Evolutionary conservation across 2,329 filamentous ascomycete genomes (phyloP).

Genomic region (Hypoxylon sp.): DNA sequence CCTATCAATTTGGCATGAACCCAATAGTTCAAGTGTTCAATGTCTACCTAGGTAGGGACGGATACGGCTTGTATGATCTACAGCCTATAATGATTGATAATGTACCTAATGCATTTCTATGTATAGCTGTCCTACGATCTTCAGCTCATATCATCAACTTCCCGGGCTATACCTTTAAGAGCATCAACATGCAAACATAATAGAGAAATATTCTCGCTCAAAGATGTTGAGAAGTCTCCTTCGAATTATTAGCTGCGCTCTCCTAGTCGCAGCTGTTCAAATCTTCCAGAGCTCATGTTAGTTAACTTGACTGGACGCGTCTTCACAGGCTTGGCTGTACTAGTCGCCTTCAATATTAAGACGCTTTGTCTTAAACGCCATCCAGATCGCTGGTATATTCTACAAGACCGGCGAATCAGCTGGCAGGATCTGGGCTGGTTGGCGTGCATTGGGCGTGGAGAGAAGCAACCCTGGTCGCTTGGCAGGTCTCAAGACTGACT

Average conservation of each 20-base stretch:
- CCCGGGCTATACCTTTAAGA: not conserved
- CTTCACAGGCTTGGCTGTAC: constrained; percentile 29
- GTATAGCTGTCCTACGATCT: not conserved
- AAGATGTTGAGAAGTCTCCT: not conserved
- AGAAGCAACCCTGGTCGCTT: constrained; percentile 50
- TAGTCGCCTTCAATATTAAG: constrained; percentile 28
- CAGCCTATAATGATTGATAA: constrained; percentile 7
- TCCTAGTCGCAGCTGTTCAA: constrained; percentile 10
- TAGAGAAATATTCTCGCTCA: not conserved
- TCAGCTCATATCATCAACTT: constrained; percentile 5
- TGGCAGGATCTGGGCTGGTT: constrained; percentile 30
- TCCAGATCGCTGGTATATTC: constrained; percentile 33
- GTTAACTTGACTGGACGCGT: constrained; percentile 2
- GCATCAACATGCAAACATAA: not conserved
- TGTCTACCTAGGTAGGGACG: constrained; percentile 11
- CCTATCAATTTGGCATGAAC: not conserved
- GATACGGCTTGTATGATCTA: constrained; percentile 35
- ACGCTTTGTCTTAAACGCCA: constrained; percentile 22
- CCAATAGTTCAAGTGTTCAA: not conserved
- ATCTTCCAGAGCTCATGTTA: constrained; percentile 1
- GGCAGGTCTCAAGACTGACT: constrained; percentile 58
- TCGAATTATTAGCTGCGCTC: constrained; percentile 3
- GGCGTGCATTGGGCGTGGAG: constrained; percentile 33
- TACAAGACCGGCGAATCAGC: constrained; percentile 24
- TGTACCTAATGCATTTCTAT: constrained; percentile 15